Evolutionary conservation across 208 protist genomes (phyloP).

Genomic region (Leishmania tarentolae): DNA sequence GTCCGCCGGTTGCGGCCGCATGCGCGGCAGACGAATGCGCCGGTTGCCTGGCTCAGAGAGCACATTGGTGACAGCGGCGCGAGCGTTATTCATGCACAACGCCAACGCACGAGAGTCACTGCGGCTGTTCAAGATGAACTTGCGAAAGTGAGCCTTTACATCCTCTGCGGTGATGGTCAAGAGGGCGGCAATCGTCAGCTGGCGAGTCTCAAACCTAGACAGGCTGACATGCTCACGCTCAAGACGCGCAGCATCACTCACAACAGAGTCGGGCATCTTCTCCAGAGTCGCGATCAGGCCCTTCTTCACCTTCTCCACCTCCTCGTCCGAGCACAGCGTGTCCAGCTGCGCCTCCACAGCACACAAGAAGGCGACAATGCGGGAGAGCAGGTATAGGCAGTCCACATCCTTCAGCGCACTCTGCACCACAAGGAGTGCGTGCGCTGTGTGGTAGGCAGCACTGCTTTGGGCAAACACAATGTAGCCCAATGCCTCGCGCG

Average conservation of each 20-base stretch:
- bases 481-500: conserved; percentile 81
- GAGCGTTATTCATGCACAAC: conserved; percentile 45
- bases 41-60: conserved; percentile 9
- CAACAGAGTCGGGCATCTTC: conserved; percentile 56
- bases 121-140: conserved; percentile 45
- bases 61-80: conserved; percentile 14
- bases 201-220: conserved; percentile 31
- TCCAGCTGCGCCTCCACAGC: conserved; percentile 49
- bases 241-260: conserved; percentile 39
- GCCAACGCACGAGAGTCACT: conserved; percentile 38
- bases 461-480: conserved; percentile 47
- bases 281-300: conserved; percentile 45
- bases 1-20: conserved; percentile 6
- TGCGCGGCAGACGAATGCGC: conserved; percentile 7
- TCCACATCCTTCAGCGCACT: conserved; percentile 59
- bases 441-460: conserved; percentile 25
- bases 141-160: conserved; percentile 42
- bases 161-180: conserved; percentile 30
- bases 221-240: conserved; percentile 37
- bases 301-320: conserved; percentile 41
- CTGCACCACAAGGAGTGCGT: conserved; percentile 63
- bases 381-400: conserved; percentile 68
- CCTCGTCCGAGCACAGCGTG: conserved; percentile 36
- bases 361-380: conserved; percentile 68
- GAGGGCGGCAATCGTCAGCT: conserved; percentile 44